These are phyloP conservation scores for Cryptosporidium ubiquitum DNA, from an alignment of 169 alveolate species.

Conservation along the genomic window DNA sequence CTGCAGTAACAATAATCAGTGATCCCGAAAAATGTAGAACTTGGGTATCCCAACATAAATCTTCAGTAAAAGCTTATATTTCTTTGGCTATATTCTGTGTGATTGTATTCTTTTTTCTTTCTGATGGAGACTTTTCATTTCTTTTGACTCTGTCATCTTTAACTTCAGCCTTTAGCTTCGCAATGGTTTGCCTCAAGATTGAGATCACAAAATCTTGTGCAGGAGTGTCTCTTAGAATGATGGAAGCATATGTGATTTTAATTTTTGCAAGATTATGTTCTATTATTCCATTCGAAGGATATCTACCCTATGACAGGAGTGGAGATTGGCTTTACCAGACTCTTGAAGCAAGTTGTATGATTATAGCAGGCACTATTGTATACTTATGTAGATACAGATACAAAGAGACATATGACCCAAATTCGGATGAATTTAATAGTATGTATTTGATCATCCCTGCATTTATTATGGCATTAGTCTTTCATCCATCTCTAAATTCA, in stretches of 20 bases:
- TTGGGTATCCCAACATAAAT: conserved; percentile 73
- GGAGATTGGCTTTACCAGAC: conserved; percentile 94
- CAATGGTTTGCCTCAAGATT: conserved; percentile 87
- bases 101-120: conserved; percentile 84
- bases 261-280: conserved; percentile 87
- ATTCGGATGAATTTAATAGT: conserved; percentile 84
- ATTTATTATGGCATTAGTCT: conserved; percentile 85
- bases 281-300: conserved; percentile 92
- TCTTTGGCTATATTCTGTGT: conserved; percentile 75
- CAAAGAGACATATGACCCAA: conserved; percentile 85
- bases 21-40: conserved; percentile 74
- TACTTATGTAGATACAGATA: conserved; percentile 85
- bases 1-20: conserved; percentile 70
- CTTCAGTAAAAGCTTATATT: conserved; percentile 74
- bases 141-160: conserved; percentile 90
- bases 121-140: conserved; percentile 94
- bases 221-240: conserved; percentile 91
- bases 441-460: conserved; percentile 85
- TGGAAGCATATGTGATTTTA: conserved; percentile 87
- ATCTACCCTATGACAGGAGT: conserved; percentile 91
- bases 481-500: conserved; percentile 92
- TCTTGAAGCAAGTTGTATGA: conserved; percentile 87
- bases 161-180: conserved; percentile 88
- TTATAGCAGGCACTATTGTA: conserved; percentile 85
- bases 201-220: conserved; percentile 85